phyloP scores from a whole-genome alignment of 768 basidiomycete genomes.

The Pleurotus tuoliensis region DNA sequence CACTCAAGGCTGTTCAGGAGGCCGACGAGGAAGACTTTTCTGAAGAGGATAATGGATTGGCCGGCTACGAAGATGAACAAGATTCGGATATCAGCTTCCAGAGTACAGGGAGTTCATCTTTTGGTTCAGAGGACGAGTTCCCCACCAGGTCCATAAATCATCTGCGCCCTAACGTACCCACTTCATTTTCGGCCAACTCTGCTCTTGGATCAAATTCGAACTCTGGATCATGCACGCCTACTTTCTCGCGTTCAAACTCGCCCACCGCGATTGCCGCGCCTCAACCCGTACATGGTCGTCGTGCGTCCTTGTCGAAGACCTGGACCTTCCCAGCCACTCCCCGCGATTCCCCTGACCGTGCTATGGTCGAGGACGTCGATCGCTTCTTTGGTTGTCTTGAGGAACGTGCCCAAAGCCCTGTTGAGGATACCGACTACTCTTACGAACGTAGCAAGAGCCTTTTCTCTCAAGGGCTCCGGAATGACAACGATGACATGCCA shows the following conservation, averaged over 20 bases:
- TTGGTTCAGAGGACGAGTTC: slow-evolving; percentile 50
- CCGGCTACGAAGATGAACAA: slow-evolving; percentile 68
- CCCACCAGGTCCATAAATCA: slow-evolving; percentile 23
- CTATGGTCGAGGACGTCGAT: slow-evolving; percentile 52
- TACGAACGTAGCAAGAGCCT: slow-evolving; percentile 55
- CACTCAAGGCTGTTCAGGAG: slow-evolving; percentile 55
- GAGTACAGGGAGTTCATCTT: slow-evolving; percentile 44
- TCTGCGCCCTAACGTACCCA: slow-evolving; percentile 18
- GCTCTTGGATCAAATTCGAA: not conserved
- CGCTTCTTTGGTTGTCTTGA: slow-evolving; percentile 73
- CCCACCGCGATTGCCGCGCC: slow-evolving; percentile 14
- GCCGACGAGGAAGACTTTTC: slow-evolving; percentile 41
- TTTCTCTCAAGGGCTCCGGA: slow-evolving; percentile 54
- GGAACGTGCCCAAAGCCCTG: slow-evolving; percentile 37
- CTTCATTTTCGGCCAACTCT: slow-evolving; percentile 1
- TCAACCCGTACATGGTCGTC: slow-evolving; percentile 23
- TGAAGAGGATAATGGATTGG: slow-evolving; percentile 55
- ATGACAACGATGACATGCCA: slow-evolving; percentile 42
- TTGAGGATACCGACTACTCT: slow-evolving; percentile 37
- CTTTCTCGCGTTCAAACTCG: slow-evolving; percentile 25
- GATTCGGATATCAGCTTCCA: slow-evolving; percentile 49
- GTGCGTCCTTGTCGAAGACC: slow-evolving; percentile 53
- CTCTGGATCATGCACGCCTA: not conserved
- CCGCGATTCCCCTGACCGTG: slow-evolving; percentile 19
- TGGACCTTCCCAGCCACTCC: slow-evolving; percentile 58